Evolutionary conservation across 768 basidiomycete genomes (phyloP).

Genomic region (Austroboletus eburneus): DNA sequence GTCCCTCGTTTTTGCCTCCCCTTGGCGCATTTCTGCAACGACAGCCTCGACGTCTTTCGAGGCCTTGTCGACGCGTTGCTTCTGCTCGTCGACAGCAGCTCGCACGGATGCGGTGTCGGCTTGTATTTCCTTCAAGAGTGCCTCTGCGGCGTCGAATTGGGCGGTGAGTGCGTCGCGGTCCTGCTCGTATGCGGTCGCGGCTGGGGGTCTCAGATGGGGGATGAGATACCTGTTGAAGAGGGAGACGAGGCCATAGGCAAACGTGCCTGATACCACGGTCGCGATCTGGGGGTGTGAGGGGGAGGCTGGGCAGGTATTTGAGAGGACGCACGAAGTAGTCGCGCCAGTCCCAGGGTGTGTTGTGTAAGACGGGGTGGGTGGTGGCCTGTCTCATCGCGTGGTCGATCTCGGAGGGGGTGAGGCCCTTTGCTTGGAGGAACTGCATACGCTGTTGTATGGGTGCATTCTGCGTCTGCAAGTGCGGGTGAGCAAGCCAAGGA

Average conservation of each 20-base stretch:
- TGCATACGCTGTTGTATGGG: conserved; percentile 81
- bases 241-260: conserved; percentile 75
- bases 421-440: conserved; percentile 94
- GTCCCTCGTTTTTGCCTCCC: conserved; percentile 73
- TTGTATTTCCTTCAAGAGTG: conserved; percentile 75
- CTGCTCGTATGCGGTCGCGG: conserved; percentile 82
- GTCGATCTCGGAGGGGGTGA: conserved; percentile 81
- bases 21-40: conserved; percentile 71
- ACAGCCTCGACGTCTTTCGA: conserved; percentile 69
- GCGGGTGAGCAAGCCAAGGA: conserved; percentile 10
- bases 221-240: conserved; percentile 89
- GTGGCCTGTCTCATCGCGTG: conserved; percentile 61
- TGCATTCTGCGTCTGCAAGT: conserved; percentile 68
- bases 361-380: conserved; percentile 38
- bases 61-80: conserved; percentile 63
- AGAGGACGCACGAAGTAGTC: conserved; percentile 85
- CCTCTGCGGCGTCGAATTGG: conserved; percentile 88
- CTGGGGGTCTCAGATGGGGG: conserved; percentile 88
- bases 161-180: conserved; percentile 81
- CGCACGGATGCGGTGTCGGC: conserved; percentile 70
- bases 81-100: conserved; percentile 72
- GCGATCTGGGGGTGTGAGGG: conserved; percentile 73
- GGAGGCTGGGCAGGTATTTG: conserved; percentile 17
- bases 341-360: conserved; percentile 81
- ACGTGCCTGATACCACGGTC: conserved; percentile 81